Conservation (phyloP, 139 green algal species). For the Spirogloea muscicola region DNA sequence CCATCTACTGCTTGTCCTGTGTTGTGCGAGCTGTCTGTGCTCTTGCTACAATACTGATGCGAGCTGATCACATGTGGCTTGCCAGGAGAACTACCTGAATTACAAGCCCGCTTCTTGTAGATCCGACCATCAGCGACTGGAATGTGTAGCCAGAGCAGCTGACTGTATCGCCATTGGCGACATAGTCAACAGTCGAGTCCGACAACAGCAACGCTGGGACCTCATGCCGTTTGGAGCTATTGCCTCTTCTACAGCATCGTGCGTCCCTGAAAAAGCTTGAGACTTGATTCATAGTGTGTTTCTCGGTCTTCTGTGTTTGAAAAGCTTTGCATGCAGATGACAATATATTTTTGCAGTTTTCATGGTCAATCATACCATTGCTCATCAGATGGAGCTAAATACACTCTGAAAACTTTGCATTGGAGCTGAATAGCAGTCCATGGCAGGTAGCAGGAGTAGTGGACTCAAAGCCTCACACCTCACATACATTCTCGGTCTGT, state of each 20-base stretch:
- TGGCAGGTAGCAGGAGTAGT: too few species aligned
- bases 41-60: too few species aligned
- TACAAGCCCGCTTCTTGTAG: slow-evolving; percentile 57
- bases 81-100: slow-evolving; percentile 96
- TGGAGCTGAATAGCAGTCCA: too few species aligned
- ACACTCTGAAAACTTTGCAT: too few species aligned
- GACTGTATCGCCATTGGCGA: slow-evolving; percentile 79
- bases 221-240: slow-evolving; percentile 64
- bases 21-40: not conserved
- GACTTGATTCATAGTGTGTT: not conserved
- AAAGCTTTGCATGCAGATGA: not conserved
- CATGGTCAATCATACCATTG: not conserved
- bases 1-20: not conserved
- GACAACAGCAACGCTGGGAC: slow-evolving; percentile 63
- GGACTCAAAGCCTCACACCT: too few species aligned
- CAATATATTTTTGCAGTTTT: not conserved
- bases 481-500: too few species aligned
- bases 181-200: slow-evolving; percentile 65
- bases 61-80: too few species aligned
- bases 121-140: slow-evolving; percentile 55
- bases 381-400: not conserved
- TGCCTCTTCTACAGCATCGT: slow-evolving; percentile 67
- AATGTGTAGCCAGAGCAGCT: slow-evolving; percentile 77
- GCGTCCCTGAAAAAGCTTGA: not conserved
- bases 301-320: not conserved